These are phyloP conservation scores for Lolium perenne DNA, from an alignment of 176 grass and related monocot genomes.

Conservation along the genomic window DNA sequence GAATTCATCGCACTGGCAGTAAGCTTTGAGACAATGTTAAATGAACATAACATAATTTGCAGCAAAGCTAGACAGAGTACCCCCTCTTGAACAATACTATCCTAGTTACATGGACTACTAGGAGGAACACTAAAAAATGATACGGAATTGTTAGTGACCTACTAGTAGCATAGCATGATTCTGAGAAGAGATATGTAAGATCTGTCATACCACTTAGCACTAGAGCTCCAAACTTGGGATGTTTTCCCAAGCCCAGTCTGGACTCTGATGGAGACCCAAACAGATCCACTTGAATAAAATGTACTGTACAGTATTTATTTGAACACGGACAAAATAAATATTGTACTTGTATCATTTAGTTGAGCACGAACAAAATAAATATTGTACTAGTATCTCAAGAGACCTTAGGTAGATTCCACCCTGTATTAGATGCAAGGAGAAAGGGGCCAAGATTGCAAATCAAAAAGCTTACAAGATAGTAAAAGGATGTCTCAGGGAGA, in stretches of 20 bases:
- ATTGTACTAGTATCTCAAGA: neutral
- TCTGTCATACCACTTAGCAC: neutral
- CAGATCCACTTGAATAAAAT: neutral
- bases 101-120: neutral
- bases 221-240: constrained; percentile 1
- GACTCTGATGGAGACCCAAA: constrained; percentile 1
- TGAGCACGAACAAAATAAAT: neutral
- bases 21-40: neutral
- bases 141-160: neutral
- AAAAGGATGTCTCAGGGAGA: neutral
- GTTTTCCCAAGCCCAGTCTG: neutral
- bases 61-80: no score
- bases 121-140: neutral
- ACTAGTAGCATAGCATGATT: constrained; percentile 5
- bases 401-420: neutral
- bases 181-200: neutral
- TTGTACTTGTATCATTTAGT: neutral
- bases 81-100: neutral
- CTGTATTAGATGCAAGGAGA: no score
- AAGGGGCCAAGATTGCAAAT: neutral
- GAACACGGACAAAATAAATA: no score
- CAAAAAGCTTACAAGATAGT: neutral
- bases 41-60: no score
- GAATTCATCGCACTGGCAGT: no score
- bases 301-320: neutral